A percentile compares a stretch with the other conserved stretches of the same genome.
These are phyloP conservation scores for Phytophthora niederhauseri DNA, from an alignment of 352 stramenopile genomes.

Conservation along the genomic window DNA sequence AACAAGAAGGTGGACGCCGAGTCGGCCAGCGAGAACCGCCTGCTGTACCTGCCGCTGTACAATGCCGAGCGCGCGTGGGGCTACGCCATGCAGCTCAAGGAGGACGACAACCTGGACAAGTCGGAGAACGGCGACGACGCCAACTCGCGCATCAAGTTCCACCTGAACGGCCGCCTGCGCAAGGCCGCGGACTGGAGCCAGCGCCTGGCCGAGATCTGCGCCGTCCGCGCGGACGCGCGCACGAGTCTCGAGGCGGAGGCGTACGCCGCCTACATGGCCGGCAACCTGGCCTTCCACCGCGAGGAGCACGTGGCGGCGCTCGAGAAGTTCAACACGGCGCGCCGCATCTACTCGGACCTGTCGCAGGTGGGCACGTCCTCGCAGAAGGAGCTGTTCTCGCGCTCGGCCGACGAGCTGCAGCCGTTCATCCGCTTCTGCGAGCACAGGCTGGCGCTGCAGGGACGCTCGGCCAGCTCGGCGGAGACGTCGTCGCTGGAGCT, in stretches of 20 bases:
- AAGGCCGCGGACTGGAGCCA: slow-evolving; percentile 91
- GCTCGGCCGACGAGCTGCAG: slow-evolving; percentile 73
- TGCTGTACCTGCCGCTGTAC: slow-evolving; percentile 90
- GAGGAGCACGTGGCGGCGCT: slow-evolving; percentile 85
- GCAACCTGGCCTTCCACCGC: slow-evolving; percentile 89
- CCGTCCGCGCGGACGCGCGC: slow-evolving; percentile 78
- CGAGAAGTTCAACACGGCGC: slow-evolving; percentile 79
- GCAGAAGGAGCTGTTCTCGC: slow-evolving; percentile 82
- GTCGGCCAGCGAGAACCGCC: slow-evolving; percentile 63
- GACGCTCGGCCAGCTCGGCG: slow-evolving; percentile 44
- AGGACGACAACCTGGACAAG: slow-evolving; percentile 89
- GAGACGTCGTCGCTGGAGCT: slow-evolving; percentile 54
- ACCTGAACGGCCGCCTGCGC: slow-evolving; percentile 84
- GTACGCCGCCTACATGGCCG: slow-evolving; percentile 90
- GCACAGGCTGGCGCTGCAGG: slow-evolving; percentile 72
- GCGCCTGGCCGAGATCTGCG: slow-evolving; percentile 78
- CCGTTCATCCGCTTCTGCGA: slow-evolving; percentile 89
- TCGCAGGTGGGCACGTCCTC: slow-evolving; percentile 80
- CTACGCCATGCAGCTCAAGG: slow-evolving; percentile 92
- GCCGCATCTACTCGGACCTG: slow-evolving; percentile 86
- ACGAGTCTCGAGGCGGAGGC: slow-evolving; percentile 90
- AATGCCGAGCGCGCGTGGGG: slow-evolving; percentile 92
- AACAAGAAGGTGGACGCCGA: slow-evolving; percentile 89
- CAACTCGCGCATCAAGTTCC: slow-evolving; percentile 91
- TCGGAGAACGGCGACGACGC: slow-evolving; percentile 85